Percentiles rank a stretch among this genome's conserved stretches.
Evolutionary conservation across 805 yeast species (phyloP).

Genomic region (Nakazawaea molendinolei): DNA sequence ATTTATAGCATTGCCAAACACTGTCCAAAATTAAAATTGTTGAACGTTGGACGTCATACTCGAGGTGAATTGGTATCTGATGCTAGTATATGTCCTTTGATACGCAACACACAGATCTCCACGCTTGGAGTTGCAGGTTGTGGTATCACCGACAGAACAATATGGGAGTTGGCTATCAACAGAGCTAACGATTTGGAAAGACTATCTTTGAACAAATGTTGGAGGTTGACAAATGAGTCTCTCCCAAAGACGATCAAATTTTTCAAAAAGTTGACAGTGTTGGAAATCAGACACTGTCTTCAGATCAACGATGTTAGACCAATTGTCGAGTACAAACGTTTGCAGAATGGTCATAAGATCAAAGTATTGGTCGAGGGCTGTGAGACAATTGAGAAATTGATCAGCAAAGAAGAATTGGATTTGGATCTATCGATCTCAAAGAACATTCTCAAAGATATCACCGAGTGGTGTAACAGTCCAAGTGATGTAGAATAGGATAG

Average conservation of each 20-base stretch:
- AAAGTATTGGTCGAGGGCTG: slow-evolving; percentile 73
- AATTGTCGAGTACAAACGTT: slow-evolving; percentile 58
- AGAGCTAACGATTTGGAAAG: slow-evolving; percentile 51
- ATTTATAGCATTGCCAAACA: slow-evolving; percentile 55
- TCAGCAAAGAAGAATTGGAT: slow-evolving; percentile 53
- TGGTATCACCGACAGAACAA: slow-evolving; percentile 61
- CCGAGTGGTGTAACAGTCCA: slow-evolving; percentile 51
- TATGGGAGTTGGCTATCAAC: slow-evolving; percentile 71
- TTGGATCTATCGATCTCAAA: slow-evolving; percentile 52
- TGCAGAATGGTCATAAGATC: slow-evolving; percentile 36
- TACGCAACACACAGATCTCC: slow-evolving; percentile 46
- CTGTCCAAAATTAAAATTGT: slow-evolving; percentile 49
- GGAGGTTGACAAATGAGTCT: slow-evolving; percentile 25
- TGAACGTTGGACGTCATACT: slow-evolving; percentile 77
- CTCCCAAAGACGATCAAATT: slow-evolving; percentile 30
- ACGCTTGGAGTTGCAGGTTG: slow-evolving; percentile 92
- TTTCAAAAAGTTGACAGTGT: slow-evolving; percentile 56
- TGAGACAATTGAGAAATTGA: slow-evolving; percentile 53
- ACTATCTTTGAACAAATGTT: slow-evolving; percentile 71
- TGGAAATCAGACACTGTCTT: slow-evolving; percentile 65
- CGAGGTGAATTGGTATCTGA: slow-evolving; percentile 67
- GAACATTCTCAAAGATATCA: slow-evolving; percentile 54
- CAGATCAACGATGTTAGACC: slow-evolving; percentile 55
- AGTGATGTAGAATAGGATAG: slow-evolving; percentile 37
- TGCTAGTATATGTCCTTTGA: slow-evolving; percentile 52